Base-by-base conservation (phyloP, 2,329 filamentous ascomycete species). In the Alternaria sp. region DNA sequence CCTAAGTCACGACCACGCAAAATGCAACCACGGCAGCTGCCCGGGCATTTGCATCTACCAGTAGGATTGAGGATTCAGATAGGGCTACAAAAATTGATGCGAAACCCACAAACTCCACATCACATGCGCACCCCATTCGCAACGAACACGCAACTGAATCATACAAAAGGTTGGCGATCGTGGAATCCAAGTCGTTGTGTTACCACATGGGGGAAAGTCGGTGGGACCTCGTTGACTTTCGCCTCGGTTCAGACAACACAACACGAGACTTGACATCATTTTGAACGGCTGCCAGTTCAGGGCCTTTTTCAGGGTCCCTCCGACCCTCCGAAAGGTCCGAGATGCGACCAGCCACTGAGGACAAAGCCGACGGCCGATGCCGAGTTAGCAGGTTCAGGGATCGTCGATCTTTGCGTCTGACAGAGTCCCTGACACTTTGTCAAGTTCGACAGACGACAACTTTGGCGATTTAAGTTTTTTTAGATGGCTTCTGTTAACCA, bases 211-310 rank as follows among this genome's bases (percentile, higher is more conserved):
- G 46, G 46, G 22, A 38, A 49, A 49, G 32, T 49, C 46, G 46
- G 46, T 49, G 32, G 30, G 34, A 49, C 32, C 20, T 49, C 46
- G 46, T 49, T 12, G 20, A n/a, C 46, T 49, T 36, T 49, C 43
- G 46, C 46, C 46, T 49, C 46, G 46, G 46, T 38, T n/a, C 46
- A 5, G 24, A 26, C 14, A 49, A 14, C 30, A 34, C 20, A 32
- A 49, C 46, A 49, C 46, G 46, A 49, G 46, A 49, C 46, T n/a
- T 49, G 46, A 49, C 46, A 49, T 49, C 46, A 49, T 49, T 38
- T 49, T 4, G 32, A 38, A 49, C 46, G 5, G 32, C 30, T 36
- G 32, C 18, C 46, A 49, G 4, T 36, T 36, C 32, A 49, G 30
- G 46, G 46, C 32, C 32, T 1, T 12, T 49, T 49, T 26, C 32